These are phyloP conservation scores for Zanthoxylum bungeanum DNA, from an alignment of 345 rosid genomes.

Conservation along the genomic window DNA sequence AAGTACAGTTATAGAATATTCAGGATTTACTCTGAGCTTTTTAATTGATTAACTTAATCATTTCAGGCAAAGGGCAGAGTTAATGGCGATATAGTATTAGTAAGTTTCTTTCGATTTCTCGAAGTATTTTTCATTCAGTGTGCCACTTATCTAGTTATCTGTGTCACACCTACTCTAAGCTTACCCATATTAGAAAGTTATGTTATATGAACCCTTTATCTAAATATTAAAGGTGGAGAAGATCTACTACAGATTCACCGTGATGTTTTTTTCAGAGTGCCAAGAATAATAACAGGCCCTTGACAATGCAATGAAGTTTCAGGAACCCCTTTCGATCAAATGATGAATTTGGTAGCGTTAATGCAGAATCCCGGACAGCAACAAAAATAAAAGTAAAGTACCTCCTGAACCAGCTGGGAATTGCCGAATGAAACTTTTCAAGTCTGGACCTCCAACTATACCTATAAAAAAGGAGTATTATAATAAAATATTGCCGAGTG, in stretches of 20 bases:
- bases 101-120: neutral
- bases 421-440: conserved; percentile 79
- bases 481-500: conserved; percentile 8
- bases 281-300: neutral
- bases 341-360: neutral
- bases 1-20: neutral
- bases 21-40: neutral
- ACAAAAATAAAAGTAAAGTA: conserved; percentile 18
- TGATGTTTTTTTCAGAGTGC: neutral
- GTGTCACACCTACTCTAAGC: neutral
- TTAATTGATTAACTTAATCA: neutral
- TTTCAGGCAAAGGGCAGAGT: neutral
- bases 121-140: neutral
- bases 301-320: conserved; percentile 6
- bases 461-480: conserved; percentile 33
- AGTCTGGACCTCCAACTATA: conserved; percentile 74
- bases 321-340: conserved; percentile 8
- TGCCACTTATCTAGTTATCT: neutral
- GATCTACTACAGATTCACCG: neutral
- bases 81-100: neutral
- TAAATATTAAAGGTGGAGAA: neutral
- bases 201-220: neutral
- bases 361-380: neutral
- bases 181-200: neutral
- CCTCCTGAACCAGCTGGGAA: conserved; percentile 69